Conservation (phyloP, 202 grass and related monocot genomes). For the Cymbopogon flexuosus region DNA sequence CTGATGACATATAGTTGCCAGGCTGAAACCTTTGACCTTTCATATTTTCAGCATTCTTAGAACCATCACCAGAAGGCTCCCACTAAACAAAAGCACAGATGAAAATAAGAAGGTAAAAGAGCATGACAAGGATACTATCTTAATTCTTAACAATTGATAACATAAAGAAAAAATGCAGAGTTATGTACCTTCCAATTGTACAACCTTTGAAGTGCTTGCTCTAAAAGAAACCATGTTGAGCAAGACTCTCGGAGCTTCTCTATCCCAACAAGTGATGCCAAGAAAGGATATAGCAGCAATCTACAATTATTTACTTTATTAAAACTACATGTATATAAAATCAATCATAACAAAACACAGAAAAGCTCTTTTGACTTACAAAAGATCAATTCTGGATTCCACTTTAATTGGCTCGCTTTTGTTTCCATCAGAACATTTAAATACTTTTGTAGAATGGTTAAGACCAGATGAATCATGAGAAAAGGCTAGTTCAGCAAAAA, state of each 20-base stretch:
- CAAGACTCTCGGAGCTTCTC: slow-evolving; percentile 79
- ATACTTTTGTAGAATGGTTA: slow-evolving; percentile 40
- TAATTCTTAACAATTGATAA: neutral
- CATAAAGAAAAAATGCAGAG: neutral
- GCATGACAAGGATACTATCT: neutral
- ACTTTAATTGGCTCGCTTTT: slow-evolving; percentile 42
- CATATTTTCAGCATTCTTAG: slow-evolving; percentile 42
- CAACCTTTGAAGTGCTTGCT: slow-evolving; percentile 70
- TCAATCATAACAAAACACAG: slow-evolving; percentile 1
- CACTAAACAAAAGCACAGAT: slow-evolving; percentile 39
- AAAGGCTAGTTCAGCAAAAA: slow-evolving; percentile 89
- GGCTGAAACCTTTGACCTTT: slow-evolving; percentile 49
- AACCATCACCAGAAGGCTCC: slow-evolving; percentile 53
- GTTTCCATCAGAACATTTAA: slow-evolving; percentile 46
- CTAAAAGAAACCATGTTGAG: slow-evolving; percentile 91
- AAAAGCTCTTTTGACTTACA: slow-evolving; percentile 53
- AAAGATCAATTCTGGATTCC: slow-evolving; percentile 71
- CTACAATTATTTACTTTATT: slow-evolving; percentile 43
- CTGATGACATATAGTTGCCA: slow-evolving; percentile 39
- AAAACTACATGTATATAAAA: slow-evolving; percentile 27
- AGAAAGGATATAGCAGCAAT: slow-evolving; percentile 75
- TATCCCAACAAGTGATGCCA: slow-evolving; percentile 79
- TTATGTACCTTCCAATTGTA: slow-evolving; percentile 86
- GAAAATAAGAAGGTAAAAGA: slow-evolving; percentile 22
- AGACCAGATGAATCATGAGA: slow-evolving; percentile 43